Evolutionary conservation across 2,329 filamentous ascomycete species (phyloP).

Genomic region (Coniosporium tulheliwenetii): DNA sequence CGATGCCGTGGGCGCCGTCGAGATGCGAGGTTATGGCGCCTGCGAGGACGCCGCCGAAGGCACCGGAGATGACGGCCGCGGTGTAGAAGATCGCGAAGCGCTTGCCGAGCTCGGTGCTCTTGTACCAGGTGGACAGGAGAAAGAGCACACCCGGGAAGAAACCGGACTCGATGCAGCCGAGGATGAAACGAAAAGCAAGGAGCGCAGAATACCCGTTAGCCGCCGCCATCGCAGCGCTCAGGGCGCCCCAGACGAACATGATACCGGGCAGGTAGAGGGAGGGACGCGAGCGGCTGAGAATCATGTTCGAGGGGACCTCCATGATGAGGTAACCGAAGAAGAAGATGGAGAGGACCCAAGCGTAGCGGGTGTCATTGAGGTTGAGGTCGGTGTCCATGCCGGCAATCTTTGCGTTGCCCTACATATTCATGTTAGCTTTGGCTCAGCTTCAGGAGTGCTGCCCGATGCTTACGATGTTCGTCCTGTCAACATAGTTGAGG

Average conservation of each 20-base stretch:
- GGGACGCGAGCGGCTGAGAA: conserved; percentile 6
- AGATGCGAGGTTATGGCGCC: conserved; percentile 9
- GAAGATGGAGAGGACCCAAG: conserved; percentile 35
- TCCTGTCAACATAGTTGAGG: conserved; percentile 50
- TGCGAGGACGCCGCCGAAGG: conserved; percentile 8
- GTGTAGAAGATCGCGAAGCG: conserved; percentile 21
- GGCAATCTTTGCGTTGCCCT: conserved; percentile 2
- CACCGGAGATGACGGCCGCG: conserved; percentile 17
- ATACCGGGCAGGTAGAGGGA: conserved; percentile 5
- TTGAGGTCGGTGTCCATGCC: conserved; percentile 8
- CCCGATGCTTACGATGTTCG: conserved; percentile 5
- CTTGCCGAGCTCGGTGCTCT: conserved; percentile 20
- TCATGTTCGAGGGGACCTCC: conserved; percentile 6
- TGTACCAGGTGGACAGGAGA: conserved; percentile 27
- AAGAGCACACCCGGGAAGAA: conserved; percentile 25
- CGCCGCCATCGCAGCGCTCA: conserved; percentile 19
- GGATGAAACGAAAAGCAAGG: conserved; percentile 18
- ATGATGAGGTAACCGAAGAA: conserved; percentile 24
- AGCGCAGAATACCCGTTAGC: conserved; percentile 18
- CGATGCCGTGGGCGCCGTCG: conserved; percentile 14
- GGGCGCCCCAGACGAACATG: conserved; percentile 15
- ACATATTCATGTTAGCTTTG: too few species aligned
- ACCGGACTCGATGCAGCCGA: conserved; percentile 19
- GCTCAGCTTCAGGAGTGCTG: too few species aligned
- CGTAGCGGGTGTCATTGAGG: conserved; percentile 41